A percentile compares a stretch with the other conserved stretches of the same genome.
Evolutionary conservation across 1,284 basidiomycete genomes (phyloP).

Genomic region (Malassezia brasiliensis): DNA sequence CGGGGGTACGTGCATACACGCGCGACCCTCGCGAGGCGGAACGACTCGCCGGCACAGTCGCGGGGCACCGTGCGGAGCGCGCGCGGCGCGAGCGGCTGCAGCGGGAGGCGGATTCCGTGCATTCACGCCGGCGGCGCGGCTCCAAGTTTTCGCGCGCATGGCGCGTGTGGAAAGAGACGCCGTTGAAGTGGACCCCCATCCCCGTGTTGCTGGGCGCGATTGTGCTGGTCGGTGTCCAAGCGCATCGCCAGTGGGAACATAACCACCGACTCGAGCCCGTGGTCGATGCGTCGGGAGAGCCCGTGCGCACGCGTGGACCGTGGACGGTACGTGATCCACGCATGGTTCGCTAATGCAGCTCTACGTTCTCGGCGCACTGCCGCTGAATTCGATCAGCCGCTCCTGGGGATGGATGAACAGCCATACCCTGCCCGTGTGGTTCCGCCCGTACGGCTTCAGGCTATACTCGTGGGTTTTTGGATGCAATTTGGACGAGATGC

Average conservation of each 20-base stretch:
- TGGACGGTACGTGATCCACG: conserved; percentile 67
- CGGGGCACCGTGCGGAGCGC: conserved; percentile 29
- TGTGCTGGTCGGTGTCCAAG: conserved; percentile 54
- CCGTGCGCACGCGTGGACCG: conserved; percentile 69
- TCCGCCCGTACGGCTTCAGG: conserved; percentile 75
- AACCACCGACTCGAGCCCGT: conserved; percentile 37
- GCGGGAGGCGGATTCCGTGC: neutral
- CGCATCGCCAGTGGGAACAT: conserved; percentile 56
- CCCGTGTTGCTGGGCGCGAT: conserved; percentile 63
- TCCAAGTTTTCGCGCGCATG: conserved; percentile 50
- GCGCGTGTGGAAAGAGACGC: conserved; percentile 72
- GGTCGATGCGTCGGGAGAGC: conserved; percentile 57
- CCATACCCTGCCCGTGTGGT: conserved; percentile 71
- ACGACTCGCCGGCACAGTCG: conserved; percentile 34
- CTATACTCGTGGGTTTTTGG: conserved; percentile 80
- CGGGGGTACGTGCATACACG: conserved; percentile 16
- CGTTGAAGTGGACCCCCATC: conserved; percentile 89
- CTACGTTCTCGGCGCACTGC: conserved; percentile 87
- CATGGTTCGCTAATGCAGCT: conserved; percentile 55
- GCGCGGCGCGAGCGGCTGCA: conserved; percentile 12
- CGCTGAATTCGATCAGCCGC: conserved; percentile 82
- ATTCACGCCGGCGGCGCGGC: neutral
- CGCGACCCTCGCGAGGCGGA: conserved; percentile 36
- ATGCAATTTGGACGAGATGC: conserved; percentile 86
- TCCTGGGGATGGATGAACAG: conserved; percentile 94